Evolutionary conservation across 306 rosid species (phyloP).

Genomic region (Geum urbanum): DNA sequence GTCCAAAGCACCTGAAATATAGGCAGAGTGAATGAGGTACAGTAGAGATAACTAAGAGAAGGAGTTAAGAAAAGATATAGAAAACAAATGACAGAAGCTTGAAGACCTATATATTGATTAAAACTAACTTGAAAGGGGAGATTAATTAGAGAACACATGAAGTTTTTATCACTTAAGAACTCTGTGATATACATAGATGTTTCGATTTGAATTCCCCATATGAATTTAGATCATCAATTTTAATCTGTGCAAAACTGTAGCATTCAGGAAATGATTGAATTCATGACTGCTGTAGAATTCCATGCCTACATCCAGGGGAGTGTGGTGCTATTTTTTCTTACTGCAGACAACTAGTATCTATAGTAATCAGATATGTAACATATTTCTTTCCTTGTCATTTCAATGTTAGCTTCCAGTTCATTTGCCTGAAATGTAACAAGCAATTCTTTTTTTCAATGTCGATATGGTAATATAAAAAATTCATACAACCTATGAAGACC

Average conservation of each 20-base stretch:
- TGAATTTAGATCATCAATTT: neutral
- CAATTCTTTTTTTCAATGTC: conserved; percentile 9
- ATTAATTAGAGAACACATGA: too few relatives aligned
- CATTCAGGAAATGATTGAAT: neutral
- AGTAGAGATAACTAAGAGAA: too few relatives aligned
- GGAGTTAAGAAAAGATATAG: too few relatives aligned
- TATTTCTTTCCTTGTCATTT: conserved; percentile 72
- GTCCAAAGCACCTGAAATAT: too few relatives aligned
- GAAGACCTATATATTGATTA: too few relatives aligned
- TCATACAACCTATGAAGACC: neutral
- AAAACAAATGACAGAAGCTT: too few relatives aligned
- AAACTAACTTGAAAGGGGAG: too few relatives aligned
- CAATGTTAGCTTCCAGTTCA: conserved; percentile 70
- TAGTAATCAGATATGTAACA: neutral
- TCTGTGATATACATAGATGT: neutral
- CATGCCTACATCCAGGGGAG: neutral
- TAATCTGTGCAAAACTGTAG: neutral
- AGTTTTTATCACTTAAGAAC: too few relatives aligned
- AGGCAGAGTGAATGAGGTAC: too few relatives aligned
- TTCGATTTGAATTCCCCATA: neutral
- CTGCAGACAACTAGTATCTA: neutral
- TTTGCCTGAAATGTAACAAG: conserved; percentile 50
- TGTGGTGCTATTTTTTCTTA: neutral
- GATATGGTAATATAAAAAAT: conserved; percentile 1
- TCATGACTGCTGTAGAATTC: neutral